Evolutionary conservation across 176 grass and related monocot species (phyloP).

Genomic region (Triticum monococcum): DNA sequence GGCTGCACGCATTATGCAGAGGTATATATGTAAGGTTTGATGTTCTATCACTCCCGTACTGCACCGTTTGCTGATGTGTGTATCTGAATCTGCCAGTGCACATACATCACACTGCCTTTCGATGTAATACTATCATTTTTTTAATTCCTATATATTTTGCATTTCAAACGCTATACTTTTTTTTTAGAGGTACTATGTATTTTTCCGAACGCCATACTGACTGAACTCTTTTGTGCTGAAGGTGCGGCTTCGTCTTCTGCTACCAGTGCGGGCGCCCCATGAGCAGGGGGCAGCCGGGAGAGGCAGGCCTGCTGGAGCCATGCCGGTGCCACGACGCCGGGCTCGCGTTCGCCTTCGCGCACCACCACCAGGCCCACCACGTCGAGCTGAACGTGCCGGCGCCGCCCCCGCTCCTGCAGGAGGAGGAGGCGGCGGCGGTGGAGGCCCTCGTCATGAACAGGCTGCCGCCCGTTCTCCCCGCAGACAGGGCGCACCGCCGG

Average conservation of each 20-base stretch:
- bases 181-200: too few relatives aligned
- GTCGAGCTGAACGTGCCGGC: neutral
- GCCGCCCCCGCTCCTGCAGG: neutral
- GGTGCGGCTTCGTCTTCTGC: slow-evolving; percentile 29
- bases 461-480: neutral
- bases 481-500: too few relatives aligned
- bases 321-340: neutral
- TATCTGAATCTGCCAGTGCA: too few relatives aligned
- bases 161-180: neutral
- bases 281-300: neutral
- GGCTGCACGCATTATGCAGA: too few relatives aligned
- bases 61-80: too few relatives aligned
- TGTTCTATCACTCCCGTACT: too few relatives aligned
- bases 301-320: neutral
- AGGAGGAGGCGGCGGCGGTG: too few relatives aligned
- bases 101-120: neutral
- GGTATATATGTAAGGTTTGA: too few relatives aligned
- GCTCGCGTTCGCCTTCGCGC: neutral
- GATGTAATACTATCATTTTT: neutral
- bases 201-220: neutral
- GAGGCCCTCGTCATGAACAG: neutral
- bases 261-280: neutral
- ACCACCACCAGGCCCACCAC: neutral
- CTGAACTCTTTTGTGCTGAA: neutral
- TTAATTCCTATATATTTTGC: neutral